phyloP scores from a whole-genome alignment of 495 filamentous ascomycete species.

The Cladorrhinum samala region DNA sequence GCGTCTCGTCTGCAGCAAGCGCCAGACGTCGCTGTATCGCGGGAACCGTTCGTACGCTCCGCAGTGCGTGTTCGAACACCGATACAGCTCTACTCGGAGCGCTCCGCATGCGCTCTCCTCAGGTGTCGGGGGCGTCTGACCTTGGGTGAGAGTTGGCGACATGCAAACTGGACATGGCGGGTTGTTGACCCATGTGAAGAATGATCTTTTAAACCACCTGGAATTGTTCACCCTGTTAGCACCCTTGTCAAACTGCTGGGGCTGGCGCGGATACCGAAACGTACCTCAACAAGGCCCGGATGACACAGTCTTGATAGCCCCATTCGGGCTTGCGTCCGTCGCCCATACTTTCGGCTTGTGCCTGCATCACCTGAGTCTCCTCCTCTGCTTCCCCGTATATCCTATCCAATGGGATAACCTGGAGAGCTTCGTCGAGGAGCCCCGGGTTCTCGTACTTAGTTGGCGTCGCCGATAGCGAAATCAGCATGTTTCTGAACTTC shows the following conservation, averaged over 20 bases:
- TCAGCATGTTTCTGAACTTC: conserved; percentile 78
- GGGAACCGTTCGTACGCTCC: conserved; percentile 80
- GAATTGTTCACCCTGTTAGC: conserved; percentile 20
- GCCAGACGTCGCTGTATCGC: conserved; percentile 94
- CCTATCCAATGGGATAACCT: conserved; percentile 78
- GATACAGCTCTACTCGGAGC: conserved; percentile 79
- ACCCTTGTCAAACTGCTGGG: background rate
- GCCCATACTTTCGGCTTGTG: conserved; percentile 77
- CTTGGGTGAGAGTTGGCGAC: conserved; percentile 74
- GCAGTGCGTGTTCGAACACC: conserved; percentile 67
- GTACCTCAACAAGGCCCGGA: conserved; percentile 79
- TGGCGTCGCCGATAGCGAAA: conserved; percentile 75
- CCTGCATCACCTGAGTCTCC: conserved; percentile 78
- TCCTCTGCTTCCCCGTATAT: conserved; percentile 94
- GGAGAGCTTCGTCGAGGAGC: conserved; percentile 85
- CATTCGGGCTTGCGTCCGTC: conserved; percentile 76
- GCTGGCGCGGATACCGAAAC: conserved; percentile 13
- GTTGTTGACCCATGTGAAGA: conserved; percentile 97
- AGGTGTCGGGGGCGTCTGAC: conserved; percentile 74
- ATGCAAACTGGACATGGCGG: conserved; percentile 75
- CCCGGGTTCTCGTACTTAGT: conserved; percentile 96
- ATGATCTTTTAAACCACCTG: conserved; percentile 92
- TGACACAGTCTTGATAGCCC: conserved; percentile 97
- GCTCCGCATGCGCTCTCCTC: conserved; percentile 88
- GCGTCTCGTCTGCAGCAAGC: conserved; percentile 73